A percentile compares a stretch with the other conserved stretches of the same genome.
Evolutionary conservation across 2,329 filamentous ascomycete species (phyloP).

Genomic region (Lachnellula cervina): DNA sequence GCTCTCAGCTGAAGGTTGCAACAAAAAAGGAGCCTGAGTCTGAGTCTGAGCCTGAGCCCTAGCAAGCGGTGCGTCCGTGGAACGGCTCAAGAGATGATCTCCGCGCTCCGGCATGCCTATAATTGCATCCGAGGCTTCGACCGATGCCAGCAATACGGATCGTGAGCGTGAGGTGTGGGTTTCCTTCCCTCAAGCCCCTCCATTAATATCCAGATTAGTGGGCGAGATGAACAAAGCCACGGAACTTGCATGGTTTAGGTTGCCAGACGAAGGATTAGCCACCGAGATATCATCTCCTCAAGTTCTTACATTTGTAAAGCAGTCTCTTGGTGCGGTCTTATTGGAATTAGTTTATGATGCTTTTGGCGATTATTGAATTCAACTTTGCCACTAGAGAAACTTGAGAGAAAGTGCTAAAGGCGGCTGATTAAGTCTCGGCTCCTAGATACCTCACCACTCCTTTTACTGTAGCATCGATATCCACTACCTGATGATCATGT

Average conservation of each 20-base stretch:
- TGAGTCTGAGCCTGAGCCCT: too few relatives aligned
- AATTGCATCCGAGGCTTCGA: conserved; percentile 4
- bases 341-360: neutral
- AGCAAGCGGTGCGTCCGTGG: neutral
- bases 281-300: neutral
- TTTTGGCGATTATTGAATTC: neutral
- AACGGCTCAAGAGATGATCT: neutral
- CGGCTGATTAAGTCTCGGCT: neutral
- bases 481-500: neutral
- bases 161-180: neutral
- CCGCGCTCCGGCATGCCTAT: neutral
- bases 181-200: neutral
- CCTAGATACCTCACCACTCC: neutral
- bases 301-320: neutral
- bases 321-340: neutral
- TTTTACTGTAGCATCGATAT: neutral
- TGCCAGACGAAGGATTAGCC: neutral
- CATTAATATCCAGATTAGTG: neutral
- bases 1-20: conserved; percentile 2
- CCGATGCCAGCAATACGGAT: conserved; percentile 1
- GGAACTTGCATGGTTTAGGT: neutral
- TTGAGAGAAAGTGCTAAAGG: neutral
- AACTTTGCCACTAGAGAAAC: neutral
- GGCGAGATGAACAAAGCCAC: neutral
- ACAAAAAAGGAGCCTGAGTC: neutral